These are phyloP conservation scores for Arabidopsis hybrid DNA, from an alignment of 441 rosid genomes.

Conservation along the genomic window DNA sequence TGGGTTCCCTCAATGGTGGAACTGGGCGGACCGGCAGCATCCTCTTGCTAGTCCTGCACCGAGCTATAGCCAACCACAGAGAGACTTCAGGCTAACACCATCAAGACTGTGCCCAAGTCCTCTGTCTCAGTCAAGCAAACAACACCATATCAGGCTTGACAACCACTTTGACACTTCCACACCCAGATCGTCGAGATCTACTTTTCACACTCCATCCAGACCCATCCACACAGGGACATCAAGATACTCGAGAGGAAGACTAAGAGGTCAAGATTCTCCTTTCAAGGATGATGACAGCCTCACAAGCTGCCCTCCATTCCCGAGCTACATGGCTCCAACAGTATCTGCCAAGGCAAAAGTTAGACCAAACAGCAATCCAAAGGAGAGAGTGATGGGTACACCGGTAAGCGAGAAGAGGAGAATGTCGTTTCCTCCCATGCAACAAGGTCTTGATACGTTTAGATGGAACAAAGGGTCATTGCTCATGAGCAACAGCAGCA, in stretches of 20 bases:
- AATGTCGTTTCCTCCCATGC: conserved; percentile 66
- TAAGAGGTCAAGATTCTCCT: conserved; percentile 68
- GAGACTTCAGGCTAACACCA: conserved; percentile 58
- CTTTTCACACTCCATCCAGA: conserved; percentile 54
- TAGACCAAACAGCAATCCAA: conserved; percentile 74
- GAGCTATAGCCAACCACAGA: conserved; percentile 54
- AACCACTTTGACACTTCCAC: conserved; percentile 67
- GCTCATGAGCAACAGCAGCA: conserved; percentile 61
- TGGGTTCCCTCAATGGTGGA: conserved; percentile 94
- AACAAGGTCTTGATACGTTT: conserved; percentile 68
- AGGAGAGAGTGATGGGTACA: conserved; percentile 73
- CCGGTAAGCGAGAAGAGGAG: conserved; percentile 68
- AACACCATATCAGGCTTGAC: conserved; percentile 47
- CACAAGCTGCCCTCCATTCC: conserved; percentile 92
- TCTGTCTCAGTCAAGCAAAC: conserved; percentile 62
- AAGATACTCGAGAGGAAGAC: conserved; percentile 66
- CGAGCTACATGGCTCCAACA: conserved; percentile 88
- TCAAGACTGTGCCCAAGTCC: conserved; percentile 65
- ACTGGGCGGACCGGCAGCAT: conserved; percentile 79
- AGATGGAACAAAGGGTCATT: conserved; percentile 84
- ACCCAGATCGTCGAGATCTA: conserved; percentile 78
- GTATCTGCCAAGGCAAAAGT: conserved; percentile 82
- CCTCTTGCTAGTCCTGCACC: conserved; percentile 57
- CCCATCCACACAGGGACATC: conserved; percentile 56
- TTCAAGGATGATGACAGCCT: conserved; percentile 92